A percentile compares a stretch with the other conserved stretches of the same genome.
These are phyloP conservation scores for Leccinellum rugosiceps DNA, from an alignment of 768 basidiomycete genomes.

Conservation along the genomic window DNA sequence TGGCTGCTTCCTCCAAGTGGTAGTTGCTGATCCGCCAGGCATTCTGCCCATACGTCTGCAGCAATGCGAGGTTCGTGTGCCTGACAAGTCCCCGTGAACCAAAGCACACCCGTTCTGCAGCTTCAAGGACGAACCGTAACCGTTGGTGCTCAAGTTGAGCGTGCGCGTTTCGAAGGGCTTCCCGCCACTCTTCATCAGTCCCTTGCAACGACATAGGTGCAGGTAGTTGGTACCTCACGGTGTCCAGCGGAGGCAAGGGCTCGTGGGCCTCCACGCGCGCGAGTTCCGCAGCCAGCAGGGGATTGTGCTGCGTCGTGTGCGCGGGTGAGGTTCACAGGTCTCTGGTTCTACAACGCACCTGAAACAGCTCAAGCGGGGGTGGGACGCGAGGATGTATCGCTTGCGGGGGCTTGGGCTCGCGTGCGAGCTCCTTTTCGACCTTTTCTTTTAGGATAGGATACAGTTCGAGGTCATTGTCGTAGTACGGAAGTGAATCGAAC, in stretches of 20 bases:
- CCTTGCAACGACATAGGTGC: conserved; percentile 58
- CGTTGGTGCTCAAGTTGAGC: conserved; percentile 85
- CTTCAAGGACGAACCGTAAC: conserved; percentile 51
- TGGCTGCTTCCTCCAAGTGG: conserved; percentile 72
- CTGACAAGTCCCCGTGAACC: conserved; percentile 38
- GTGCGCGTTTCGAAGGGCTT: conserved; percentile 70
- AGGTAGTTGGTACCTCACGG: conserved; percentile 70
- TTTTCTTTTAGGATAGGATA: conserved; percentile 68
- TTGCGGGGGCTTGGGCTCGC: conserved; percentile 59
- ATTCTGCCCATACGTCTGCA: conserved; percentile 87
- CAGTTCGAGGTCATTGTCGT: conserved; percentile 86
- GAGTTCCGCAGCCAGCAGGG: conserved; percentile 69
- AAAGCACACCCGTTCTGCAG: not conserved
- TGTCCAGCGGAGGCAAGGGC: conserved; percentile 66
- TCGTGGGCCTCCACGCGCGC: conserved; percentile 68
- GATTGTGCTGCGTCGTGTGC: conserved; percentile 48
- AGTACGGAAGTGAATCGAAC: conserved; percentile 90
- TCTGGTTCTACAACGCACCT: conserved; percentile 34
- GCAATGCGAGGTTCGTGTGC: conserved; percentile 75
- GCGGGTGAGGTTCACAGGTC: not conserved
- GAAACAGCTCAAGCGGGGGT: conserved; percentile 61
- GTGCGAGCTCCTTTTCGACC: conserved; percentile 73
- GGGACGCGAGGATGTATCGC: conserved; percentile 70
- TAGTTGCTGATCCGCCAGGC: conserved; percentile 93
- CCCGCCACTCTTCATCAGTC: conserved; percentile 74